A percentile compares a stretch with the other conserved stretches of the same genome.
These are phyloP conservation scores for Trichosanthes cucumerina DNA, from an alignment of 306 rosid species.

Conservation along the genomic window DNA sequence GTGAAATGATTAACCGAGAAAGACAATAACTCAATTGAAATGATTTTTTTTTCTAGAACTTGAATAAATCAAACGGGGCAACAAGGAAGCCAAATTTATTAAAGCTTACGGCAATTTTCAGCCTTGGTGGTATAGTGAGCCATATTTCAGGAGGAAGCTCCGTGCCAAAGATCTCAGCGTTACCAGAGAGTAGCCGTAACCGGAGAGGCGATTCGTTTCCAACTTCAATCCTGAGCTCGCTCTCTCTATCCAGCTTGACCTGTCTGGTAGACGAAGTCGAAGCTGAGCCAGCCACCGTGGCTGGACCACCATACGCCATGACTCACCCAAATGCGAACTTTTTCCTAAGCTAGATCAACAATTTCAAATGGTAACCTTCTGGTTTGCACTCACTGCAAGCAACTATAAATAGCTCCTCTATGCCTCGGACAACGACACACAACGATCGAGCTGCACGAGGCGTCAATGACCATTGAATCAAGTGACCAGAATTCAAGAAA, in stretches of 20 bases:
- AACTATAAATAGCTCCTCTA: background rate
- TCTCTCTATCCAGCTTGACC: constrained; percentile 72
- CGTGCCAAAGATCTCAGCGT: constrained; percentile 85
- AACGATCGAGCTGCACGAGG: background rate
- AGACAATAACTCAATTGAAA: background rate
- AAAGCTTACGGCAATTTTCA: constrained; percentile 64
- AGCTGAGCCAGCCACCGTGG: constrained; percentile 37
- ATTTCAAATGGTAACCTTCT: background rate
- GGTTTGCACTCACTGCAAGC: background rate
- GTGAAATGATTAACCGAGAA: background rate
- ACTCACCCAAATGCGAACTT: background rate
- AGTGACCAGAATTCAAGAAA: background rate
- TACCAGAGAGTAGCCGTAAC: constrained; percentile 68
- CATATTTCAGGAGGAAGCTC: constrained; percentile 93
- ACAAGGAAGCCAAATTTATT: background rate
- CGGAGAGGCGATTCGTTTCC: constrained; percentile 59
- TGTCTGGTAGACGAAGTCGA: constrained; percentile 40
- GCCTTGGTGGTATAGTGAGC: constrained; percentile 74
- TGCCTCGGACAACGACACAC: background rate
- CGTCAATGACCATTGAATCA: background rate
- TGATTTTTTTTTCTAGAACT: background rate
- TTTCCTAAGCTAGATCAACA: background rate
- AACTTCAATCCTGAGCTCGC: constrained; percentile 84
- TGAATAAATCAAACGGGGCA: background rate
- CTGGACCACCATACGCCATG: constrained; percentile 55